Percentiles rank a stretch among this genome's conserved stretches.
These are phyloP conservation scores for Pythium biforme DNA, from an alignment of 352 stramenopile genomes.

Conservation along the genomic window DNA sequence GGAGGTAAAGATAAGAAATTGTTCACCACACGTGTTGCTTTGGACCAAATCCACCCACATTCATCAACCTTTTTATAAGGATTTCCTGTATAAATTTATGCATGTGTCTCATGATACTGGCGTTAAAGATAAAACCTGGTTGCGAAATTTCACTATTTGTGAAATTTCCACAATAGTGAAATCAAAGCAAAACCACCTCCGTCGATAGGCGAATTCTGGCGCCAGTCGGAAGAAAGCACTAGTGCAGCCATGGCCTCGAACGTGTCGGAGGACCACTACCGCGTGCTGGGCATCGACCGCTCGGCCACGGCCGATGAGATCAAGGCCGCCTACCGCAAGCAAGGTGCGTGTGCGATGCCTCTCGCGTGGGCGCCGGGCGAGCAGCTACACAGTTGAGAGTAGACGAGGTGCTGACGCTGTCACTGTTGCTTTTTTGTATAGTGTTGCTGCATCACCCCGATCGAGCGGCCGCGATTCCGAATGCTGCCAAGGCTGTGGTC, in stretches of 20 bases:
- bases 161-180: too few species aligned
- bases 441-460: constrained; percentile 75
- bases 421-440: constrained; percentile 20
- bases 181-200: too few species aligned
- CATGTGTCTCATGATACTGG: too few species aligned
- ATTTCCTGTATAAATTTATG: too few species aligned
- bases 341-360: constrained; percentile 41
- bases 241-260: constrained; percentile 16
- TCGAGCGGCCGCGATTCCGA: constrained; percentile 35
- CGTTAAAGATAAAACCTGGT: too few species aligned
- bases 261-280: constrained; percentile 46
- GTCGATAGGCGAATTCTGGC: constrained; percentile 10
- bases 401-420: background rate
- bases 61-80: too few species aligned
- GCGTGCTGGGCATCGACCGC: constrained; percentile 59
- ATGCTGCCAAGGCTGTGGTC: background rate
- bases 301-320: constrained; percentile 68
- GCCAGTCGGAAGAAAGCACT: background rate
- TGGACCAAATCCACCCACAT: too few species aligned
- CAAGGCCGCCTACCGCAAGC: constrained; percentile 74
- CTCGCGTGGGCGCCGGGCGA: too few species aligned
- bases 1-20: too few species aligned
- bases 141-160: too few species aligned
- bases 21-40: too few species aligned
- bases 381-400: background rate